Evolutionary conservation across 75 land plant genomes (phyloP).

Genomic region (Cryptomeria japonica): DNA sequence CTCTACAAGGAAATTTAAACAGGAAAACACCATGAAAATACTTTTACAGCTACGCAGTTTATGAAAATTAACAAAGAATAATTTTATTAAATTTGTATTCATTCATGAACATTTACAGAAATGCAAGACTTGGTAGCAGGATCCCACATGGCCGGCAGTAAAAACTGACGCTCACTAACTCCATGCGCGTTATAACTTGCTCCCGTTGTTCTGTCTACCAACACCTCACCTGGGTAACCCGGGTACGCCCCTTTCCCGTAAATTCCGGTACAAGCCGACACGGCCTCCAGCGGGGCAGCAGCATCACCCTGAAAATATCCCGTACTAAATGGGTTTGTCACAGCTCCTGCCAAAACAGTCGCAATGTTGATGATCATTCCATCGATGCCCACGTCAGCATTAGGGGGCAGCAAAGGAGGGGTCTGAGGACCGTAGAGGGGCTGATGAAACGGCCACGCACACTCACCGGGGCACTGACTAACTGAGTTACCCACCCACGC

Average conservation of each 20-base stretch:
- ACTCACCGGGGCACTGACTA: constrained; percentile 31
- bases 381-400: constrained; percentile 8
- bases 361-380: constrained; percentile 45
- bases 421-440: constrained; percentile 26
- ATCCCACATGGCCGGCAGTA: constrained; percentile 49
- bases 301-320: constrained; percentile 44
- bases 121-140: constrained; percentile 22
- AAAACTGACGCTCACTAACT: constrained; percentile 26
- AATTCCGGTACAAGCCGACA: constrained; percentile 37
- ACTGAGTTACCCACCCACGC: constrained; percentile 39
- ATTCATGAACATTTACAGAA: too few relatives aligned
- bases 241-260: constrained; percentile 50
- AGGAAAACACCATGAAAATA: too few relatives aligned
- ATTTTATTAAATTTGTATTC: too few relatives aligned
- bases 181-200: constrained; percentile 51
- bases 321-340: constrained; percentile 34
- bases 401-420: constrained; percentile 24
- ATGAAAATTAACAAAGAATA: too few relatives aligned
- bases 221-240: constrained; percentile 40
- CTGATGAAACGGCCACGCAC: constrained; percentile 3
- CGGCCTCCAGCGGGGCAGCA: constrained; percentile 29
- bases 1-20: too few relatives aligned
- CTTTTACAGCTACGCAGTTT: too few relatives aligned
- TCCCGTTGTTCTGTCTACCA: constrained; percentile 24
- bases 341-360: constrained; percentile 28